These are phyloP conservation scores for Yarrowia hollandica DNA, from an alignment of 805 yeast species.

Conservation along the genomic window DNA sequence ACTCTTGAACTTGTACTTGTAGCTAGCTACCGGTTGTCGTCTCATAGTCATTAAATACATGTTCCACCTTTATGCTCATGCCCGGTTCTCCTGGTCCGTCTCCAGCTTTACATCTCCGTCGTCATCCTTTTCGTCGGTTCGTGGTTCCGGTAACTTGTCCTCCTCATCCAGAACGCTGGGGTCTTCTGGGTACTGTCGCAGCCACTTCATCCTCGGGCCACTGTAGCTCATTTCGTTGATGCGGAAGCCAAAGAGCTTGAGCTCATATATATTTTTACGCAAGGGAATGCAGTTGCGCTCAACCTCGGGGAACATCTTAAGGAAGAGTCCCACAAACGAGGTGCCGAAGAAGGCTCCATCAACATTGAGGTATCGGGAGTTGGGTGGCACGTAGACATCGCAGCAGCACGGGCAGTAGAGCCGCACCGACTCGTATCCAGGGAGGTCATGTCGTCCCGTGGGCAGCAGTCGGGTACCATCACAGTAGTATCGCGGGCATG, in stretches of 20 bases:
- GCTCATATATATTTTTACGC: conserved; percentile 53
- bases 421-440: conserved; percentile 89
- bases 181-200: conserved; percentile 71
- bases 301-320: conserved; percentile 88
- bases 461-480: conserved; percentile 89
- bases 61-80: conserved; percentile 19
- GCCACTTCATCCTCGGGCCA: conserved; percentile 97
- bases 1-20: too few relatives aligned
- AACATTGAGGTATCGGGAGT: conserved; percentile 79
- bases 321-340: conserved; percentile 87
- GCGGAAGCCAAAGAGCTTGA: conserved; percentile 85
- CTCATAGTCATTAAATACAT: conserved; percentile 16
- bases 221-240: conserved; percentile 69
- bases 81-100: conserved; percentile 24
- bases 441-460: conserved; percentile 84
- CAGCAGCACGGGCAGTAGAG: conserved; percentile 93
- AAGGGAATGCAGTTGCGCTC: conserved; percentile 70
- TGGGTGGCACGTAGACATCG: conserved; percentile 84
- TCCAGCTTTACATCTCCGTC: conserved; percentile 26
- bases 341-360: conserved; percentile 99
- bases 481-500: conserved; percentile 87
- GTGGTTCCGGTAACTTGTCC: conserved; percentile 26
- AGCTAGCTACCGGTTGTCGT: too few relatives aligned
- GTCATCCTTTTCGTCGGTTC: conserved; percentile 15
- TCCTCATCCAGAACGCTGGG: conserved; percentile 59